Base-by-base conservation (phyloP, 106 monocot genomes). In the Hemerocallis citrina region DNA sequence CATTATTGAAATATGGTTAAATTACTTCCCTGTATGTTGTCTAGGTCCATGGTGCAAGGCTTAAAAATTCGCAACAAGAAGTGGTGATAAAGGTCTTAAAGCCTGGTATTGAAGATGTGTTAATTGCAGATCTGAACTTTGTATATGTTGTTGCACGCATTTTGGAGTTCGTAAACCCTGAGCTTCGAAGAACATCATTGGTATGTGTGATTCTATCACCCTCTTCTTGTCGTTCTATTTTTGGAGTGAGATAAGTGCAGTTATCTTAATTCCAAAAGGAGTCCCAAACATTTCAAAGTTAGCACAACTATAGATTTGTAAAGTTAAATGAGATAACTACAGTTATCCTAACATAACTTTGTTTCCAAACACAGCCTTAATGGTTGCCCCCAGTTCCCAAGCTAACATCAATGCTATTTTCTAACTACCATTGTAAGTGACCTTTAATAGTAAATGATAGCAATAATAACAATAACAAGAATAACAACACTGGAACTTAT, bases 21-120 rank as follows among this genome's bases (percentile, higher is more conserved):
- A 3, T 36, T 50, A 20, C 35, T 61, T 13, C 55, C 31, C 29
- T 68, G 28, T 50, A n/a, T 22, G 59, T 2, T 46, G 34, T 63
- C 23, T 64, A 95, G 94, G 95, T 96, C 74, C 95, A 96, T 72
- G 69, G 73, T 61, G 95, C 95, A 33, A 83, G 81, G 48, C 78
- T 96, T 43, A 90, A 78, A 84, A 85, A 65, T 64, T 90, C 86
- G 12, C 75, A 81, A 33, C 69, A 81, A 75, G 90, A 96, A 49
- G 90, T 96, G 55, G 95, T 96, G 41, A 96, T 96, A 66, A 96
- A 96, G 74, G 81, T 96, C 48, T 68, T 96, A 30, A 96, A 96
- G 55, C 95, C 95, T 68, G 86, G 86, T 4, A 83, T 96, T 66
- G 90, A 90, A 76, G 90, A 90, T 62, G 65, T 79, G 66, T 63